Percentiles rank a stretch among this genome's conserved stretches.
Evolutionary conservation across 2,329 filamentous ascomycete species (phyloP).

Genomic region (Scytalidium lignicola): DNA sequence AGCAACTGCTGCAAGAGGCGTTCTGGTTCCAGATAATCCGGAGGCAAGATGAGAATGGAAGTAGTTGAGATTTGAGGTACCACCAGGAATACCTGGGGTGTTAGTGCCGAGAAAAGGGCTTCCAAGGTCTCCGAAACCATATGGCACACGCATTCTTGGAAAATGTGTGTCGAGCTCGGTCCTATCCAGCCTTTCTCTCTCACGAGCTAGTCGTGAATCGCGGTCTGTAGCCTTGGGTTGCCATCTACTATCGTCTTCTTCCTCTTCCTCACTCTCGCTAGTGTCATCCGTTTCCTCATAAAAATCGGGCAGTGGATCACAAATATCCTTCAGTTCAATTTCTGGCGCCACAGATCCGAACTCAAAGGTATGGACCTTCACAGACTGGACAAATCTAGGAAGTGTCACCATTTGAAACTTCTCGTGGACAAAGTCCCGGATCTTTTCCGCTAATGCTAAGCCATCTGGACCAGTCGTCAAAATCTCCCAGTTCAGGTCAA

Average conservation of each 20-base stretch:
- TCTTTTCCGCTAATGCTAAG: slow-evolving; percentile 73
- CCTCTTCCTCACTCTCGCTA: slow-evolving; percentile 49
- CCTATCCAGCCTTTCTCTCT: slow-evolving; percentile 30
- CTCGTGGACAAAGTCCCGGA: slow-evolving; percentile 90
- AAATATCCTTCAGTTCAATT: slow-evolving; percentile 93
- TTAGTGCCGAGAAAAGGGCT: slow-evolving; percentile 54
- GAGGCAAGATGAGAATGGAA: slow-evolving; percentile 73
- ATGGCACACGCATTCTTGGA: slow-evolving; percentile 24
- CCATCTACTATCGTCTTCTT: slow-evolving; percentile 36
- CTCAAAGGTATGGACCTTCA: slow-evolving; percentile 89
- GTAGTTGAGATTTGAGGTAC: slow-evolving; percentile 73
- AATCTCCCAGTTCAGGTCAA: slow-evolving; percentile 94
- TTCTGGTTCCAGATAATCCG: slow-evolving; percentile 69
- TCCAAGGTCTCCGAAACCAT: slow-evolving; percentile 38
- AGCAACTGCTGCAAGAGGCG: slow-evolving; percentile 73
- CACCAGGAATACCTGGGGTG: slow-evolving; percentile 63
- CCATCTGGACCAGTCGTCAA: slow-evolving; percentile 88
- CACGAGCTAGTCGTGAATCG: slow-evolving; percentile 21
- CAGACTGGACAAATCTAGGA: slow-evolving; percentile 93
- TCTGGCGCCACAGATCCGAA: slow-evolving; percentile 80
- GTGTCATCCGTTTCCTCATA: slow-evolving; percentile 78
- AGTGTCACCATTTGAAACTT: slow-evolving; percentile 90
- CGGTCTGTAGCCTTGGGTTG: slow-evolving; percentile 6
- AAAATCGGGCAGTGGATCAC: slow-evolving; percentile 91
- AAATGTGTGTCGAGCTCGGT: slow-evolving; percentile 34